Evolutionary conservation across 768 basidiomycete species (phyloP).

Genomic region (Rhodotorula graminis): DNA sequence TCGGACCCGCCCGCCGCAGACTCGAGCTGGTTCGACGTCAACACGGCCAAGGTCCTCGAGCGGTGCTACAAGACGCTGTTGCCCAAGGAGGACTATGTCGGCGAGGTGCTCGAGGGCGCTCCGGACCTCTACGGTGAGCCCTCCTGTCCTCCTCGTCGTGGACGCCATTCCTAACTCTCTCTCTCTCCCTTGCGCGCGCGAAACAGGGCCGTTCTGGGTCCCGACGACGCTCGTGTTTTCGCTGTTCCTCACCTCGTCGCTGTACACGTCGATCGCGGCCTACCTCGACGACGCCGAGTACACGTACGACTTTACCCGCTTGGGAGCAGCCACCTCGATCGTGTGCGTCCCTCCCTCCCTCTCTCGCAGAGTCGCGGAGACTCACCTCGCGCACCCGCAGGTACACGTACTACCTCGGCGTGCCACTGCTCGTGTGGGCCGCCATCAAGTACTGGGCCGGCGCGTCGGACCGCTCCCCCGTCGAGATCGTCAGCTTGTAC

Average conservation of each 20-base stretch:
- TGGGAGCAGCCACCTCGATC: slow-evolving; percentile 73
- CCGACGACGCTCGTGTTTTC: slow-evolving; percentile 89
- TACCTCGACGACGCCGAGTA: slow-evolving; percentile 68
- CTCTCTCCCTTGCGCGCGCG: not conserved
- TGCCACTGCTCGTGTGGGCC: slow-evolving; percentile 79
- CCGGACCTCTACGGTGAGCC: slow-evolving; percentile 35
- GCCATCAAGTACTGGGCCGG: slow-evolving; percentile 72
- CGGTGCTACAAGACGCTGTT: slow-evolving; percentile 42
- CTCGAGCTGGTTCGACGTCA: slow-evolving; percentile 81
- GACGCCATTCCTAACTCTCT: no score
- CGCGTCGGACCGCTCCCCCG: slow-evolving; percentile 80
- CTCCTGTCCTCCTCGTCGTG: not conserved
- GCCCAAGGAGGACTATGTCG: slow-evolving; percentile 41
- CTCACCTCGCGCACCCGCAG: no score
- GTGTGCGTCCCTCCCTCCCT: slow-evolving; percentile 48
- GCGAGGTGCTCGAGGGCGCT: slow-evolving; percentile 27
- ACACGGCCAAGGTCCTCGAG: slow-evolving; percentile 46
- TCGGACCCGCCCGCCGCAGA: slow-evolving; percentile 45
- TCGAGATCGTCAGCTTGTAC: slow-evolving; percentile 57
- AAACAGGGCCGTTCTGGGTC: slow-evolving; percentile 91
- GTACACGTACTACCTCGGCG: slow-evolving; percentile 76
- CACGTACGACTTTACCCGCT: slow-evolving; percentile 78
- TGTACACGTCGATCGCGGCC: slow-evolving; percentile 78
- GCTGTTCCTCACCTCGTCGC: slow-evolving; percentile 86
- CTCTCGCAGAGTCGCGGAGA: not conserved